Evolutionary conservation across 148 eudicot species (phyloP), one percentile per base, ranked within the genome.

Genomic region (Chenopodium quinoa): DNA sequence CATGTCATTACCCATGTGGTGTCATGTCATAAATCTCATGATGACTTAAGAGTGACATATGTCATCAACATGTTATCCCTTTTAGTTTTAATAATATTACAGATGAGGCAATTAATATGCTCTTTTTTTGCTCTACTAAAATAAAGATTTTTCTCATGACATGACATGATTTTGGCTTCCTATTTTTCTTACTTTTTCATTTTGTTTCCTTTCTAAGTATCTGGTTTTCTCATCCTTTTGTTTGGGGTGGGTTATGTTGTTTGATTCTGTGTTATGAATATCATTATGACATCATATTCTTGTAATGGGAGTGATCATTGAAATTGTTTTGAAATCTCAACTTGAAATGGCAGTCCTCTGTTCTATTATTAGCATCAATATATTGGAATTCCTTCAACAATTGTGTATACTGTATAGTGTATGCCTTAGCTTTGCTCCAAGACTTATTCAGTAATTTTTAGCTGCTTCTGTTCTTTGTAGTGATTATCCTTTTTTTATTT

Each of bases 401-500:
- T 34, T 34, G 22, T 69, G 44, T 40, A 40, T 17, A 44, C 9
- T 72, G 20, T 72, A 6, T 17, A 22, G 20, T 72, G 20, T 72
- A 6, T 46, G 17, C 5, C n/a, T 8, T 13, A 9, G 46, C n/a
- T 44, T 17, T 44, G 27, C 4, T 29, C 12, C 54, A 72, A 22
- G 17, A 20, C 46, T 44, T 0, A 9, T 23, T n/a, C 20, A 58
- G 4, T 16, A 29, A 9, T 47, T 14, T 6, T 70, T 13, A 23
- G 20, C 48, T 47, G 44, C 44, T 44, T 79, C 75, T 73, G 60
- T 68, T 31, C 81, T 70, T 73, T 74, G 70, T 85, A 84, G 83
- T 92, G 86, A 88, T 91, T 79, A 75, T 88, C 63, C 82, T 75
- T 84, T 29, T 80, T 71, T 58, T 13, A 11, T 12, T 81, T 74